Evolutionary conservation across 164 flowering plant genomes (phyloP).

Genomic region (Liriodendron chinense): DNA sequence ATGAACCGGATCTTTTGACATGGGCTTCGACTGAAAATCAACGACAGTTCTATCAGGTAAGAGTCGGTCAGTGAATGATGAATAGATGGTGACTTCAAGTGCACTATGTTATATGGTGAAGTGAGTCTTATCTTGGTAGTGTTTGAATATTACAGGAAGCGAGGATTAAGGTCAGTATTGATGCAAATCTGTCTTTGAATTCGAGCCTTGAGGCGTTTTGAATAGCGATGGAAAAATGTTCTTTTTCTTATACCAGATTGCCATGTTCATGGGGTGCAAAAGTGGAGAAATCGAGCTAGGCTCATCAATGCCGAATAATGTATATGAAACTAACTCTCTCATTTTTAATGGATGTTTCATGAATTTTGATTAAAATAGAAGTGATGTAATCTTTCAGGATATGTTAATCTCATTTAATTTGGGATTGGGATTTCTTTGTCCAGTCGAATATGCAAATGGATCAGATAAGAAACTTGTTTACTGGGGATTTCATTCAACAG

Average conservation of each 20-base stretch:
- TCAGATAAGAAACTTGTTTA: constrained; percentile 34
- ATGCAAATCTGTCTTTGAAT: not conserved
- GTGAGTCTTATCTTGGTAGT: constrained; percentile 5
- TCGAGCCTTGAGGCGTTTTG: not conserved
- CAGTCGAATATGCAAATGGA: constrained; percentile 48
- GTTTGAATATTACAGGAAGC: constrained; percentile 53
- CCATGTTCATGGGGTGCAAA: constrained; percentile 61
- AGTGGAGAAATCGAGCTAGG: constrained; percentile 84
- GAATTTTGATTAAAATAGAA: too few relatives aligned
- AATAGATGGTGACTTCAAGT: not conserved
- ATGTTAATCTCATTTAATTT: not conserved
- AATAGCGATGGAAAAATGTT: not conserved
- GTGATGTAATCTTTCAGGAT: not conserved
- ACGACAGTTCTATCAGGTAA: constrained; percentile 68
- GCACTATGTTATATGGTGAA: not conserved
- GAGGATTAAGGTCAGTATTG: constrained; percentile 58
- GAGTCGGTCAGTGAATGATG: not conserved
- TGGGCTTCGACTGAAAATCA: constrained; percentile 40
- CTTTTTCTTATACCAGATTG: constrained; percentile 35
- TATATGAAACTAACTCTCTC: constrained; percentile 13
- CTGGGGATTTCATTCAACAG: constrained; percentile 23
- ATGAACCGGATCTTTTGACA: constrained; percentile 36
- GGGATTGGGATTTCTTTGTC: not conserved
- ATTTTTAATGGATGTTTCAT: not conserved
- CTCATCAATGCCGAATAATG: constrained; percentile 32